Percentiles rank a stretch among this genome's conserved stretches.
Evolutionary conservation across 2,329 filamentous ascomycete genomes (phyloP).

Genomic region (Lecanicillium sp.): DNA sequence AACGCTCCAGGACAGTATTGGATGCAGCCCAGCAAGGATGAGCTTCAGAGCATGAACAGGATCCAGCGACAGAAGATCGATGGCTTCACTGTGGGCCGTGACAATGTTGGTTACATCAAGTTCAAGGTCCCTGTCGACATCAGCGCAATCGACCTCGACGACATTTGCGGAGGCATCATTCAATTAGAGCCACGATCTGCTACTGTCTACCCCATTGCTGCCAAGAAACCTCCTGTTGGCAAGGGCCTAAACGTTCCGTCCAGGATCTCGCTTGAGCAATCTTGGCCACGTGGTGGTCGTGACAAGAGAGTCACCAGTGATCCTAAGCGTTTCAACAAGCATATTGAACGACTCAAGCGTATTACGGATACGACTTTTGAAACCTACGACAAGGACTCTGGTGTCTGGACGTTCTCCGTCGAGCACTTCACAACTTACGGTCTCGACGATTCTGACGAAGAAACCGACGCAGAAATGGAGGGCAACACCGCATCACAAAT

Average conservation of each 20-base stretch:
- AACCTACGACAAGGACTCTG: slow-evolving; percentile 69
- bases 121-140: slow-evolving; percentile 83
- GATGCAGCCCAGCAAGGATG: slow-evolving; percentile 69
- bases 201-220: slow-evolving; percentile 75
- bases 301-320: slow-evolving; percentile 47
- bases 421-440: slow-evolving; percentile 96
- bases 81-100: slow-evolving; percentile 74
- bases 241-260: slow-evolving; percentile 90
- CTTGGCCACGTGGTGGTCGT: slow-evolving; percentile 67
- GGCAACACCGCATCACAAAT: not conserved
- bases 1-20: slow-evolving; percentile 70
- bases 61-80: slow-evolving; percentile 68
- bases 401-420: slow-evolving; percentile 88
- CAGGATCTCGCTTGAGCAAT: slow-evolving; percentile 81
- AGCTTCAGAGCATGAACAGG: slow-evolving; percentile 72
- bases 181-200: slow-evolving; percentile 69
- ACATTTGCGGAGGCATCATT: slow-evolving; percentile 72
- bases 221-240: slow-evolving; percentile 74
- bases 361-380: slow-evolving; percentile 78
- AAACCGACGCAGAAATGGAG: slow-evolving; percentile 49
- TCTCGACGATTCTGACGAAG: slow-evolving; percentile 71
- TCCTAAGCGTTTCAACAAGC: slow-evolving; percentile 66
- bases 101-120: slow-evolving; percentile 70
- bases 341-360: slow-evolving; percentile 71
- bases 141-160: slow-evolving; percentile 67